phyloP scores from a whole-genome alignment of 306 rosid genomes.

The Glycine soja region DNA sequence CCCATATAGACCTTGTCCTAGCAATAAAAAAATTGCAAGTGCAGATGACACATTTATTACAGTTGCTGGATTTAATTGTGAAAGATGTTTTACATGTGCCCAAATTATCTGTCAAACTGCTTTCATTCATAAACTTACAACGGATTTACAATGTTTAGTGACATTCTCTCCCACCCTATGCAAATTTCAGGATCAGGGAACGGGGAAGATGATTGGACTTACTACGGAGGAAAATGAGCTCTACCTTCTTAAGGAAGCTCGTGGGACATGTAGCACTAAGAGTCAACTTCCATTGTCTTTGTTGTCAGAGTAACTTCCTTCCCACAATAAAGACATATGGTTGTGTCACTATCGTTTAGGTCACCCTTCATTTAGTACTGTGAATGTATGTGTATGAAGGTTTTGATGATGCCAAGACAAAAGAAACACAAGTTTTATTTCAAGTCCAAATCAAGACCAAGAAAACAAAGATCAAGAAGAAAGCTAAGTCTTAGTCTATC shows the following conservation, averaged over 20 bases:
- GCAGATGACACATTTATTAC: too few relatives aligned
- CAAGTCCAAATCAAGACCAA: too few relatives aligned
- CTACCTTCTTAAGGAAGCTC: background rate
- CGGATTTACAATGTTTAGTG: background rate
- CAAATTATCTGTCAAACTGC: background rate
- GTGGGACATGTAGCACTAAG: background rate
- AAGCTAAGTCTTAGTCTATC: too few relatives aligned
- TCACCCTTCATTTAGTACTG: background rate
- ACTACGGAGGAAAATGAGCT: background rate
- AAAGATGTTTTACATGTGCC: background rate
- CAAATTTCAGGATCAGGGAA: background rate
- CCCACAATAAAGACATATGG: background rate
- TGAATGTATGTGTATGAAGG: too few relatives aligned
- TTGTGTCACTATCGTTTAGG: background rate
- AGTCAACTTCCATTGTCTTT: background rate
- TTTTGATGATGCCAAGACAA: too few relatives aligned
- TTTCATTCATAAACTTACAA: background rate
- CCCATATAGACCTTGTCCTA: too few relatives aligned
- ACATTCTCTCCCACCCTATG: background rate
- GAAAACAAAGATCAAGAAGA: too few relatives aligned
- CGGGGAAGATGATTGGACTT: constrained; percentile 5
- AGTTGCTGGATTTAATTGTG: background rate
- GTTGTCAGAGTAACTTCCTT: background rate
- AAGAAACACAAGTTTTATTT: too few relatives aligned
- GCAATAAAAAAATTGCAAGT: too few relatives aligned